A percentile compares a stretch with the other conserved stretches of the same genome.
Evolutionary conservation across 2,329 filamentous ascomycete genomes (phyloP).

Genomic region (Ophiostoma australiae): DNA sequence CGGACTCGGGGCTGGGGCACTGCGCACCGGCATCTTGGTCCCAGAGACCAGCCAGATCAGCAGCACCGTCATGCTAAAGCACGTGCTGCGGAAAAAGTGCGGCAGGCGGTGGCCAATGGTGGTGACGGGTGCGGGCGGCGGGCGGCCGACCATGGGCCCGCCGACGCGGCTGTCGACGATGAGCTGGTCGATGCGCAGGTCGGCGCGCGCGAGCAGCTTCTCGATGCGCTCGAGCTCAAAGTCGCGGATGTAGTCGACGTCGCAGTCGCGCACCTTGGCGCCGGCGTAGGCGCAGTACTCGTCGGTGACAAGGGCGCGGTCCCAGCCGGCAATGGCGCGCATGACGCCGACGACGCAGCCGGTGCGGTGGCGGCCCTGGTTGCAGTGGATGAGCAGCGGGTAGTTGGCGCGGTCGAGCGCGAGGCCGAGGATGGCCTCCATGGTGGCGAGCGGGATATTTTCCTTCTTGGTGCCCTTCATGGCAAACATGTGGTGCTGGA

Average conservation of each 20-base stretch:
- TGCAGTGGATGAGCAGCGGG: constrained; percentile 84
- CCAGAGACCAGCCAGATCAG: constrained; percentile 38
- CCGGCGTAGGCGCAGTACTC: constrained; percentile 68
- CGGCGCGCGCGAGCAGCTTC: constrained; percentile 30
- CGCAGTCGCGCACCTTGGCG: constrained; percentile 56
- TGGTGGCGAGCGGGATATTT: constrained; percentile 59
- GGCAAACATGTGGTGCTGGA: constrained; percentile 68
- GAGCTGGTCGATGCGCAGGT: constrained; percentile 19
- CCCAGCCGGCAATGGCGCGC: constrained; percentile 67
- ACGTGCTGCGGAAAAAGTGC: constrained; percentile 41
- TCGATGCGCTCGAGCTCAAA: constrained; percentile 43
- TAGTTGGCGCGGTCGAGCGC: constrained; percentile 69
- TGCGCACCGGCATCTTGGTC: constrained; percentile 22
- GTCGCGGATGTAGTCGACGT: constrained; percentile 53
- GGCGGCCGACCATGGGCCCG: constrained; percentile 13
- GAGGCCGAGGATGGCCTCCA: constrained; percentile 65
- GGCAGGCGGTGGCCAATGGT: constrained; percentile 31
- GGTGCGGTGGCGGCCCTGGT: constrained; percentile 88
- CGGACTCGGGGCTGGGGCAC: neutral
- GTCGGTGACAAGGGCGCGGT: constrained; percentile 54
- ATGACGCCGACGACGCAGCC: constrained; percentile 82
- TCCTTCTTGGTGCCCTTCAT: constrained; percentile 87
- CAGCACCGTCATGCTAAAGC: constrained; percentile 42
- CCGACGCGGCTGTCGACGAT: neutral
- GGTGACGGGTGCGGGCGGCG: constrained; percentile 22